Evolutionary conservation across 768 basidiomycete genomes (phyloP), one percentile per base, ranked within the genome.

Genomic region (Neoboletus brunneissimus): DNA sequence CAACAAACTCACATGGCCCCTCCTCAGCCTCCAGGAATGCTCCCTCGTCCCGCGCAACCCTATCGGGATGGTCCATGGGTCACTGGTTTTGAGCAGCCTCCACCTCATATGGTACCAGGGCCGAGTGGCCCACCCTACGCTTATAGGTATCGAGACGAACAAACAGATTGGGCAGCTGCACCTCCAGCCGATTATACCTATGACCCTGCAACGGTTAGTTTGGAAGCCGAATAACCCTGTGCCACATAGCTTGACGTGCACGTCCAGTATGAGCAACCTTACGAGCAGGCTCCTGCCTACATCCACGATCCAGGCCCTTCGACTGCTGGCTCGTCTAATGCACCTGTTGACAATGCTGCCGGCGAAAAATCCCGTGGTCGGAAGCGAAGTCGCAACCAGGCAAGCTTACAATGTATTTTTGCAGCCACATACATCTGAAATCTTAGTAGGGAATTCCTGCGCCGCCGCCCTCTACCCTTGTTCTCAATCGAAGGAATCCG

Each of bases 61-160:
- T 82, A 79, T 63, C 73, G 81, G 25, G 80, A 82, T 48, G 78
- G 79, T 18, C 63, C 77, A 6, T 88, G 88, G 87, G 80, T 80
- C 48, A 76, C 70, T 7, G 65, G 79, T 4, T 87, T 86, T 58
- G 76, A 80, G 45, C 79, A 79, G 20, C 74, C 77, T 20, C 72
- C 82, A 22, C 70, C 76, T 13, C 78, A 81, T 42, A 75, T 80
- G 45, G 79, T 84, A 58, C 70, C 75, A 18, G 73, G 75, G 2
- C 76, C 82, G 4, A 73, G 76, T 27, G 66, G 75, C 1, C 58
- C 79, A 1, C 69, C 77, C 4, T 86, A 83, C 60, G 79, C 82
- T 32, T 88, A 87, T 58, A 75, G 85, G 49, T 88, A 84, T 67
- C 74, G 85, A 54, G 82, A 86, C 18, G 86, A 87, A 34, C 84